Evolutionary conservation across 2,329 filamentous ascomycete species (phyloP), one percentile per base, ranked within the genome.

Genomic region (Aspergillus ochraceus): DNA sequence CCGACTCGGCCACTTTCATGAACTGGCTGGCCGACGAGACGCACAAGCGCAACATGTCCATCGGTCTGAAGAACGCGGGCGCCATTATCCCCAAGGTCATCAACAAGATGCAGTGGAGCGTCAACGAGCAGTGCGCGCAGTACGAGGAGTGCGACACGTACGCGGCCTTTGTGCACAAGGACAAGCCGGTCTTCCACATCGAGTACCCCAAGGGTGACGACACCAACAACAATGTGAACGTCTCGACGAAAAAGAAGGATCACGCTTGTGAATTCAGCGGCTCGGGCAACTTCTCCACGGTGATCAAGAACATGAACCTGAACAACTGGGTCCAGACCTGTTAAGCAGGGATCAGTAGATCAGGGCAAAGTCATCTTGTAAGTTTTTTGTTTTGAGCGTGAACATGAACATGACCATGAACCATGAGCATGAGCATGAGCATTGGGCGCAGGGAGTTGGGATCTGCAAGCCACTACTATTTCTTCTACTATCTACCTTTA

Each of bases 131-230:
- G 74, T 91, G 89, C 70, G 80, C 82, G 17, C 66, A 87, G 70
- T 85, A 84, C 66, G 60, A 75, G 4, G 87, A 90, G 70, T 90
- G 88, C 69, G 75, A 77, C 39, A 80, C 74, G 1, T 90, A 86
- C 70, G 73, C 76, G 2, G 73, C 81, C 3, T 90, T 90, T 68
- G 81, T 88, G 58, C 67, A 80, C 10, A 82, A 81, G 6, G 79
- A 80, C 32, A 90, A 90, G 72, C 88, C 88, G 1, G 88, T 91
- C 32, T 90, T 90, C 71, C 85, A 90, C 70, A 89, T 91, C 63
- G 89, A 91, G 76, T 91, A 91, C 68, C 86, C 86, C 2, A 77
- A 82, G 49, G 80, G 78, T 9, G 81, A 80, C 6, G 69, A 74
- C 9, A 71, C 71, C 8, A 73, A 75, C 61, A 75, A 75, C 55